phyloP scores from a whole-genome alignment of 2,329 filamentous ascomycete genomes.

The Colletotrichum somersetense region DNA sequence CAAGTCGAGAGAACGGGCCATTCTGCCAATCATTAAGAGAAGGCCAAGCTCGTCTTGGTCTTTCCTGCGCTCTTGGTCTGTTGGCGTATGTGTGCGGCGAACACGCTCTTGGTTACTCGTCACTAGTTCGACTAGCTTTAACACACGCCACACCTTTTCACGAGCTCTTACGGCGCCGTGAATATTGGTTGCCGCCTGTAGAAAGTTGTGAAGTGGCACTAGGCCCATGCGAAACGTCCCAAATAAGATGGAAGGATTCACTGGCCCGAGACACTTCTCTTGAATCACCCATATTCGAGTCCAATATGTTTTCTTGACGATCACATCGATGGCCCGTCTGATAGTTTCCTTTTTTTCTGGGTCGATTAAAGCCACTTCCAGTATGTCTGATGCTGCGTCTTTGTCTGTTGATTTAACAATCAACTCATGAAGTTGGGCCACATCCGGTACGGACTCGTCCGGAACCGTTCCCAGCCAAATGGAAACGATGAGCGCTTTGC shows the following conservation, averaged over 20 bases:
- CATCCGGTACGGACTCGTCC: conserved; percentile 23
- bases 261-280: conserved; percentile 29
- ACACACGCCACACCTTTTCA: conserved; percentile 29
- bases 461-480: conserved; percentile 39
- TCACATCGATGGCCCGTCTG: conserved; percentile 9
- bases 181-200: conserved; percentile 22
- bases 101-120: conserved; percentile 24
- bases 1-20: conserved; percentile 27
- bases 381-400: not conserved
- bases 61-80: conserved; percentile 9
- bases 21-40: conserved; percentile 24
- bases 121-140: conserved; percentile 29
- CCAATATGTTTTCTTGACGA: conserved; percentile 27
- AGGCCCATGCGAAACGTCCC: conserved; percentile 32
- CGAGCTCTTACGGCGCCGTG: conserved; percentile 20
- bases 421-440: conserved; percentile 27
- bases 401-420: conserved; percentile 17
- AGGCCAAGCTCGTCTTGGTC: conserved; percentile 31
- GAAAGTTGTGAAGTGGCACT: conserved; percentile 23
- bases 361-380: conserved; percentile 8
- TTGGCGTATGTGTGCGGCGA: conserved; percentile 11
- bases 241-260: conserved; percentile 34
- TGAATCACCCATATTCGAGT: conserved; percentile 32
- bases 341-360: conserved; percentile 13
- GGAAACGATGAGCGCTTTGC: conserved; percentile 34